Conservation (phyloP, 73 alveolate genomes). For the Uronychia setigera region DNA sequence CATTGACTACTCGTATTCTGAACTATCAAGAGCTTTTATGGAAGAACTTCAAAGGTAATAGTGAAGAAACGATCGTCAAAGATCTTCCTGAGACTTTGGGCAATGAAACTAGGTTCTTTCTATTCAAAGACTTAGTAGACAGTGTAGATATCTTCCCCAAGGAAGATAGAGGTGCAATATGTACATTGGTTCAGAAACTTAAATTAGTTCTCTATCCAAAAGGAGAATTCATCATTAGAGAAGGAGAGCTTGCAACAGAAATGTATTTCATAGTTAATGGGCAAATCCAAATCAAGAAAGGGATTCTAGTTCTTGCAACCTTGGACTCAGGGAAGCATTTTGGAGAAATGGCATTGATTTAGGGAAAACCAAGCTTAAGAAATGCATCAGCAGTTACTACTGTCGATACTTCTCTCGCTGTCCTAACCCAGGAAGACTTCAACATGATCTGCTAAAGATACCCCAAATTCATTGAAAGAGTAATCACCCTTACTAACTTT, state of each 20-base stretch:
- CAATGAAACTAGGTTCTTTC: constrained; percentile 17
- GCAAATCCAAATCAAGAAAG: neutral
- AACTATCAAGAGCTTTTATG: constrained; percentile 27
- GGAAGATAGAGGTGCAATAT: constrained; percentile 50
- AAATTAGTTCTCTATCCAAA: constrained; percentile 16
- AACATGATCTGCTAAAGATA: constrained; percentile 21
- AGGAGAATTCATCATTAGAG: constrained; percentile 37
- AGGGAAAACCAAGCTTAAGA: constrained; percentile 12
- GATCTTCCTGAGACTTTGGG: constrained; percentile 49
- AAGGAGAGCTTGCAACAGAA: constrained; percentile 62
- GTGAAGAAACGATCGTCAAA: constrained; percentile 32
- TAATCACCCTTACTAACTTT: neutral
- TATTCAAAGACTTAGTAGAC: constrained; percentile 35
- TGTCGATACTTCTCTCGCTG: constrained; percentile 44
- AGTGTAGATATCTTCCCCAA: constrained; percentile 35
- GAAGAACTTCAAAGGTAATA: constrained; percentile 54
- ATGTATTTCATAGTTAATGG: constrained; percentile 66
- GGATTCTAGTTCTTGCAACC: constrained; percentile 20
- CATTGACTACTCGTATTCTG: constrained; percentile 14
- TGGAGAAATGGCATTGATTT: constrained; percentile 59
- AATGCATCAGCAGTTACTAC: constrained; percentile 29
- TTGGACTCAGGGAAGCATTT: constrained; percentile 37
- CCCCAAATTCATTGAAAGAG: constrained; percentile 52
- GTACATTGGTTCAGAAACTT: constrained; percentile 29
- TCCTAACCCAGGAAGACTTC: constrained; percentile 47